These are phyloP conservation scores for Chenopodium album DNA, from an alignment of 148 eudicot genomes.

Conservation along the genomic window DNA sequence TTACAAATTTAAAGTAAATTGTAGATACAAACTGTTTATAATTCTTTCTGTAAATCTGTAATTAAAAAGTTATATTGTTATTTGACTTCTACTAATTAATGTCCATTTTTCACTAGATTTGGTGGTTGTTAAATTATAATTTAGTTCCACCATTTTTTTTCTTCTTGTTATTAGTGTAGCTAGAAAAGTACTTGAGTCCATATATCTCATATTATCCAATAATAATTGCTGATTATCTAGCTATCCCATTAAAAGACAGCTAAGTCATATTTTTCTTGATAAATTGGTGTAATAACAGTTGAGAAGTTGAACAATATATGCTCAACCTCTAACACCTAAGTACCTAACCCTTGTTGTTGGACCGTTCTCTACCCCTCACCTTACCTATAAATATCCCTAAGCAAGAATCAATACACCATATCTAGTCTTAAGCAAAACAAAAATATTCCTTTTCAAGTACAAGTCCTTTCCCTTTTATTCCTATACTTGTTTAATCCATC, in stretches of 20 bases:
- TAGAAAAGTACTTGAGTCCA: background rate
- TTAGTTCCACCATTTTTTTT: background rate
- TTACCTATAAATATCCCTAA: background rate
- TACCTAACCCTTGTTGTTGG: background rate
- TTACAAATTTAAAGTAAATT: no score
- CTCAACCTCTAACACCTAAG: background rate
- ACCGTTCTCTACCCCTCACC: background rate
- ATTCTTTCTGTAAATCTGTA: no score
- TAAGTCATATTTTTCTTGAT: background rate
- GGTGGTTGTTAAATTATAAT: background rate
- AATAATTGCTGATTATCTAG: background rate
- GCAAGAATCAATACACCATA: background rate
- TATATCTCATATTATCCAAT: background rate
- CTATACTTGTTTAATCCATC: background rate
- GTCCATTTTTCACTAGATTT: background rate
- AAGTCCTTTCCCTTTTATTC: background rate
- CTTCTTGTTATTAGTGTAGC: background rate
- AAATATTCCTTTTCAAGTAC: background rate
- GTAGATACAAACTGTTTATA: no score
- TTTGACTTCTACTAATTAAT: no score
- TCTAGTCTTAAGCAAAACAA: background rate
- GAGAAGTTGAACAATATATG: background rate
- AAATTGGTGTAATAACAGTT: background rate
- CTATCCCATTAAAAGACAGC: background rate
- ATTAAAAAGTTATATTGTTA: no score